Conservation (phyloP, 1,284 basidiomycete genomes). For the Ustilago vetiveriae region DNA sequence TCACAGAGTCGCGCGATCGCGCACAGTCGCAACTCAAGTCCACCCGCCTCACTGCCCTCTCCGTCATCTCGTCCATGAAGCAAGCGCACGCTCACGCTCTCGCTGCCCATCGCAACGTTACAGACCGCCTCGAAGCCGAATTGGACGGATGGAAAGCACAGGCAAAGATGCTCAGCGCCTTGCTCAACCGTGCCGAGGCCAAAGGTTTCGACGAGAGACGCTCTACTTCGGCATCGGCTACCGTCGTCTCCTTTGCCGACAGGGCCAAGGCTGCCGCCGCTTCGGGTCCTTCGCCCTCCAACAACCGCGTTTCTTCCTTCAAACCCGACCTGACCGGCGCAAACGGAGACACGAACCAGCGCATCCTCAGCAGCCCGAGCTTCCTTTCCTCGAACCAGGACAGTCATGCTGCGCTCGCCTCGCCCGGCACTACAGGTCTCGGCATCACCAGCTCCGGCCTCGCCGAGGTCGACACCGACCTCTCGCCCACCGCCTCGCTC, state of each 20-base stretch:
- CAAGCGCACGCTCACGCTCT: conserved; percentile 59
- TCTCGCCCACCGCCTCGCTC: conserved; percentile 47
- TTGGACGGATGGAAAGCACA: conserved; percentile 61
- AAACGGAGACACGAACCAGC: conserved; percentile 18
- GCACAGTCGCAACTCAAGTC: conserved; percentile 47
- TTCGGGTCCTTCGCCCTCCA: conserved; percentile 17
- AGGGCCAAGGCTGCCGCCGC: conserved; percentile 29
- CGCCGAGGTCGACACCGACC: conserved; percentile 28
- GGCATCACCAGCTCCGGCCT: conserved; percentile 38
- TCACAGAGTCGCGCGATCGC: conserved; percentile 33
- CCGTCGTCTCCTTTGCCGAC: conserved; percentile 32
- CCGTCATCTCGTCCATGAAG: conserved; percentile 58
- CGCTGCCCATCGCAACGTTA: conserved; percentile 49
- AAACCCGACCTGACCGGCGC: conserved; percentile 12
- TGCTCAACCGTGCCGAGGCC: conserved; percentile 56
- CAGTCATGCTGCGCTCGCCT: conserved; percentile 2
- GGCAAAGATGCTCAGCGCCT: conserved; percentile 61
- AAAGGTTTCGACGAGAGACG: conserved; percentile 44
- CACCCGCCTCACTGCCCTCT: conserved; percentile 62
- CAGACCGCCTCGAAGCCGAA: conserved; percentile 61
- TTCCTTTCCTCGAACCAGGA: conserved; percentile 25
- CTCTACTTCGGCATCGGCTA: conserved; percentile 12
- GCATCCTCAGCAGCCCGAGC: conserved; percentile 32
- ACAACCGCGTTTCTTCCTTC: conserved; percentile 30
- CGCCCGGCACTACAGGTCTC: conserved; percentile 26